Percentiles rank a stretch among this genome's conserved stretches.
phyloP scores from a whole-genome alignment of 106 monocot species.

The Alisma plantagoaquatica region DNA sequence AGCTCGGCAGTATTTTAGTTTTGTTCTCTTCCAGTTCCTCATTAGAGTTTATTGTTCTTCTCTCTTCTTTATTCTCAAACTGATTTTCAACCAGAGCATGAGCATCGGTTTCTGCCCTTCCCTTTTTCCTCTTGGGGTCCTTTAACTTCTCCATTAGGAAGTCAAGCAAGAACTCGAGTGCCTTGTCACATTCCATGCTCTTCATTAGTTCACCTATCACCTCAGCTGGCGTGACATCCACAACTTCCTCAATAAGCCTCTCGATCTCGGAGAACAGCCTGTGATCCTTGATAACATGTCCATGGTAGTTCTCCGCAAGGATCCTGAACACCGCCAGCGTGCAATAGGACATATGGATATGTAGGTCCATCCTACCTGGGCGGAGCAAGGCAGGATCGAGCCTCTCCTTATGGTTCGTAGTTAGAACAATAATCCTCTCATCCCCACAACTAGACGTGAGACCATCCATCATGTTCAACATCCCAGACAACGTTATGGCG shows the following conservation, averaged over 20 bases:
- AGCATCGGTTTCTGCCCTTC: too few species aligned
- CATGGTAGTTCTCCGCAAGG: constrained; percentile 1
- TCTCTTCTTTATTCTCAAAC: too few species aligned
- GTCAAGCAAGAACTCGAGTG: not conserved
- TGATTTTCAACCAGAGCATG: too few species aligned
- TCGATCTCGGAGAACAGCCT: not conserved
- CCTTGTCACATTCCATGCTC: not conserved
- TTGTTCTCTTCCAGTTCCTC: too few species aligned
- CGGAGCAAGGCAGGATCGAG: constrained; percentile 3
- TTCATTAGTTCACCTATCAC: constrained; percentile 1
- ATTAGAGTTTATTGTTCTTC: too few species aligned
- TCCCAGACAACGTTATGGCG: not conserved
- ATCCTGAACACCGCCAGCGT: not conserved
- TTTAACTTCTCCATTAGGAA: not conserved
- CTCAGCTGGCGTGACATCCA: constrained; percentile 1
- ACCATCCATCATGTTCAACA: too few species aligned
- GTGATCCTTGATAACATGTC: not conserved
- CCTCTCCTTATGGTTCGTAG: constrained; percentile 5
- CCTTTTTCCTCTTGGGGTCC: too few species aligned
- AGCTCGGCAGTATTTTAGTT: too few species aligned
- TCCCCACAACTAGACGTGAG: too few species aligned
- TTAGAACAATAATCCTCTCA: too few species aligned
- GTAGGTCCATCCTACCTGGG: not conserved
- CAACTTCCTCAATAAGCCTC: too few species aligned
- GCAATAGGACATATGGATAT: too few species aligned